Percentiles rank a stretch among this genome's conserved stretches.
Conservation (phyloP, 306 rosid genomes). For the Sechiopsis laciniata region DNA sequence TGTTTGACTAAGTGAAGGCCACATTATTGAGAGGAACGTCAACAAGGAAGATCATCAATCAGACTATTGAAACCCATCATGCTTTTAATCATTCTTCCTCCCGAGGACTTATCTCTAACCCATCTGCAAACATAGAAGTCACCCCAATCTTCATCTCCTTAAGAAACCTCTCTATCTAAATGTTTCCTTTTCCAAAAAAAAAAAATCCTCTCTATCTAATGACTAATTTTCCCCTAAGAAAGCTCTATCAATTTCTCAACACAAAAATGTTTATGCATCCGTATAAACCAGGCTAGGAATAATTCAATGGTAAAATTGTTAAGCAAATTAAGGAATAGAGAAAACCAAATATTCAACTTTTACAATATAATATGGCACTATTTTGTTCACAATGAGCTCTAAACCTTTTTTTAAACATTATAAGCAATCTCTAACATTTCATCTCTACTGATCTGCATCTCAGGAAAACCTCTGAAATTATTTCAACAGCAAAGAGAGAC, state of each 20-base stretch:
- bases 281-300: neutral
- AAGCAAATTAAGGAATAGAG: neutral
- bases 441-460: neutral
- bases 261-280: neutral
- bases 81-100: slow-evolving; percentile 4
- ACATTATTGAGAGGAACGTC: neutral
- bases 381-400: neutral
- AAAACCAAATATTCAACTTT: neutral
- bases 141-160: slow-evolving; percentile 9
- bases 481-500: neutral
- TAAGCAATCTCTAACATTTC: neutral
- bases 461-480: too few species aligned
- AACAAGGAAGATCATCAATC: neutral
- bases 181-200: too few species aligned
- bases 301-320: neutral
- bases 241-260: neutral
- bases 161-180: too few species aligned
- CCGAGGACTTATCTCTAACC: neutral
- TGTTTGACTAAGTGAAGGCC: neutral
- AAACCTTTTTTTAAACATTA: neutral
- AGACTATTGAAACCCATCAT: neutral
- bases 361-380: too few species aligned
- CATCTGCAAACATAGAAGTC: neutral
- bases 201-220: neutral
- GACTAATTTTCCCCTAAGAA: neutral